phyloP scores from a whole-genome alignment of 352 stramenopile genomes.

The Phytophthora sojae region DNA sequence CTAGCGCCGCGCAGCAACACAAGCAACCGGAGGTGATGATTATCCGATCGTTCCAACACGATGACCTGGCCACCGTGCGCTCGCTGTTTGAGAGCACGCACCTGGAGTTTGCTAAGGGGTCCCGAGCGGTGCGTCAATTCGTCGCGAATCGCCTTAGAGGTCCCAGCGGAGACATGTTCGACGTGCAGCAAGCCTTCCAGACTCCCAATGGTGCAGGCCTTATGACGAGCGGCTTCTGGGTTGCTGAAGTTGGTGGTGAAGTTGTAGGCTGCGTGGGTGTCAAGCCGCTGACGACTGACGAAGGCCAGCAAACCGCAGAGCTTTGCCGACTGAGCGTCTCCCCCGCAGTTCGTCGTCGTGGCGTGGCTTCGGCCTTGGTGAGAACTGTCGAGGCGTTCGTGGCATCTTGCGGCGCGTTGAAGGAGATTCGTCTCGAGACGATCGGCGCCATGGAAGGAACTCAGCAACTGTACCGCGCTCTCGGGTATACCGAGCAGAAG shows the following conservation, averaged over 20 bases:
- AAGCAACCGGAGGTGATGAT: conserved; percentile 25
- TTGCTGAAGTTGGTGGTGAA: conserved; percentile 46
- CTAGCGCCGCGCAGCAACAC: conserved; percentile 2
- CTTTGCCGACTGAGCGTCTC: conserved; percentile 71
- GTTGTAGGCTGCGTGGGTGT: conserved; percentile 70
- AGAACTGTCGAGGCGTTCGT: conserved; percentile 52
- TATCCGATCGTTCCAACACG: conserved; percentile 60
- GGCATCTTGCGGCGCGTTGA: conserved; percentile 28
- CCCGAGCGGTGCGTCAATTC: conserved; percentile 76
- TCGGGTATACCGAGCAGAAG: conserved; percentile 52
- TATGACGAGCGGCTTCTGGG: conserved; percentile 61
- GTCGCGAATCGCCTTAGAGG: conserved; percentile 60
- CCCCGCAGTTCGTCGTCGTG: conserved; percentile 45
- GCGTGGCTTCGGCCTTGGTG: conserved; percentile 61
- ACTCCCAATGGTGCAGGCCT: conserved; percentile 1
- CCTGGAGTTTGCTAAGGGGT: conserved; percentile 54
- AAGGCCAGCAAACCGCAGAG: conserved; percentile 39
- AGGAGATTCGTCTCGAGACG: conserved; percentile 61
- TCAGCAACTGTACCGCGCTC: conserved; percentile 56
- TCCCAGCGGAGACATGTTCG: conserved; percentile 57
- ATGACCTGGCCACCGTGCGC: conserved; percentile 53
- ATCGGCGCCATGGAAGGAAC: conserved; percentile 67
- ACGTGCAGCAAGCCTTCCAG: conserved; percentile 58
- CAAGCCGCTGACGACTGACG: conserved; percentile 40
- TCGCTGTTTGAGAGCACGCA: conserved; percentile 71